Percentiles rank a stretch among this genome's conserved stretches.
These are phyloP conservation scores for Fusarium sp. DNA, from an alignment of 2,329 filamentous ascomycete species.

Conservation along the genomic window DNA sequence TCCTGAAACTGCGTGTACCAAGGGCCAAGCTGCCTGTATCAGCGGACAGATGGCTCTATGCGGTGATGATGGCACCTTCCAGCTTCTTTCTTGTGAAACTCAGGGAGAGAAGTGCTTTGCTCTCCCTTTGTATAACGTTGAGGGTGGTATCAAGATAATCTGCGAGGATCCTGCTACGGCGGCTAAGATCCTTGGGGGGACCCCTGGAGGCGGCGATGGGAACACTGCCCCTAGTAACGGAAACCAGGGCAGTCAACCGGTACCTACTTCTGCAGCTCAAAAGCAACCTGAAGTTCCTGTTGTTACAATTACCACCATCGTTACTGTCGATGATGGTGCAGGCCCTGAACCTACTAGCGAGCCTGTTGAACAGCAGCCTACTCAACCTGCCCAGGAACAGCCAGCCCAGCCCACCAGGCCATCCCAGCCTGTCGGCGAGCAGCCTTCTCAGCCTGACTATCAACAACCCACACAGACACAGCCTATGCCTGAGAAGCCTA, in stretches of 20 bases:
- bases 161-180: conserved; percentile 59
- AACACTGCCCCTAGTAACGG: conserved; percentile 17
- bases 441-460: conserved; percentile 16
- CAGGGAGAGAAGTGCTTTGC: conserved; percentile 60
- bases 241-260: conserved; percentile 19
- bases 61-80: conserved; percentile 54
- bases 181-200: conserved; percentile 55
- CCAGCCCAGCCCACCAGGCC: conserved; percentile 16
- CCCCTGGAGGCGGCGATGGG: conserved; percentile 13
- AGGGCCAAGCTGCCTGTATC: conserved; percentile 65
- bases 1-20: conserved; percentile 59
- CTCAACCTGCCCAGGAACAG: conserved; percentile 14
- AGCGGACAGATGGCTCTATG: conserved; percentile 62
- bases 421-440: conserved; percentile 13
- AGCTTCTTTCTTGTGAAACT: conserved; percentile 51
- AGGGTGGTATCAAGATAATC: conserved; percentile 59
- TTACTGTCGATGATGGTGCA: conserved; percentile 46
- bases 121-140: conserved; percentile 62
- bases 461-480: conserved; percentile 19
- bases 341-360: conserved; percentile 24
- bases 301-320: conserved; percentile 48
- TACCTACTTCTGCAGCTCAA: conserved; percentile 24
- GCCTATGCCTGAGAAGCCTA: conserved; percentile 9
- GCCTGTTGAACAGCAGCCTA: conserved; percentile 12
- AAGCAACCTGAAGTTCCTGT: conserved; percentile 37